These are phyloP conservation scores for Debaryomyces sp. DNA, from an alignment of 1,139 yeast species.

Conservation along the genomic window DNA sequence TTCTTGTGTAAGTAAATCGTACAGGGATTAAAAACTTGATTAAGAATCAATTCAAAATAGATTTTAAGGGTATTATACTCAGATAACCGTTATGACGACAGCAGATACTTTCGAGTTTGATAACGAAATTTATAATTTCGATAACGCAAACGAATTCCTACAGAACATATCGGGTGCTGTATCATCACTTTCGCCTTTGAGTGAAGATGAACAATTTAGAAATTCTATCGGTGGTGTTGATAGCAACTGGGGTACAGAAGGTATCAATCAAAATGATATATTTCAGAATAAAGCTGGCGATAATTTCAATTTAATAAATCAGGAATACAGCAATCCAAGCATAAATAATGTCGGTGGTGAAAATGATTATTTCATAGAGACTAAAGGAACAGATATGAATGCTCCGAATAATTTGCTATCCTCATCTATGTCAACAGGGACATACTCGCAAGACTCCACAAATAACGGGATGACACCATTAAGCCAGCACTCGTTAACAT, in stretches of 20 bases:
- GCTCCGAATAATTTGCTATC: conserved; percentile 4
- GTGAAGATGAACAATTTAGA: conserved; percentile 11
- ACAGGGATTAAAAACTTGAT: not conserved
- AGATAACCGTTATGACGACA: conserved; percentile 11
- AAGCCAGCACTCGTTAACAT: conserved; percentile 29
- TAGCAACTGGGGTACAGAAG: conserved; percentile 3
- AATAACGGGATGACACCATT: conserved; percentile 28
- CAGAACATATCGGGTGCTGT: conserved; percentile 33
- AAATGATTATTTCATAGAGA: conserved; percentile 1
- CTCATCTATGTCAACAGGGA: conserved; percentile 16
- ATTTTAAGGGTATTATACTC: not conserved
- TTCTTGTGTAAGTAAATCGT: not conserved
- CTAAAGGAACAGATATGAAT: not conserved
- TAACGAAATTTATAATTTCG: conserved; percentile 31
- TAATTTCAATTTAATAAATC: not conserved
- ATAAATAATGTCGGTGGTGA: not conserved
- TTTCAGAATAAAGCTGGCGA: not conserved
- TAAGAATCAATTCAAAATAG: not conserved
- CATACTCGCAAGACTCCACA: conserved; percentile 22
- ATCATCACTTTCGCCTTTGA: conserved; percentile 19
- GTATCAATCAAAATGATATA: not conserved
- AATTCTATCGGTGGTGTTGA: not conserved
- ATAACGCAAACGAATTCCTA: conserved; percentile 38
- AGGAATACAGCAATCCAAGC: conserved; percentile 1
- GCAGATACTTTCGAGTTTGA: conserved; percentile 21